These are phyloP conservation scores for Zizania palustris DNA, from an alignment of 202 grass and related monocot species.

Conservation along the genomic window DNA sequence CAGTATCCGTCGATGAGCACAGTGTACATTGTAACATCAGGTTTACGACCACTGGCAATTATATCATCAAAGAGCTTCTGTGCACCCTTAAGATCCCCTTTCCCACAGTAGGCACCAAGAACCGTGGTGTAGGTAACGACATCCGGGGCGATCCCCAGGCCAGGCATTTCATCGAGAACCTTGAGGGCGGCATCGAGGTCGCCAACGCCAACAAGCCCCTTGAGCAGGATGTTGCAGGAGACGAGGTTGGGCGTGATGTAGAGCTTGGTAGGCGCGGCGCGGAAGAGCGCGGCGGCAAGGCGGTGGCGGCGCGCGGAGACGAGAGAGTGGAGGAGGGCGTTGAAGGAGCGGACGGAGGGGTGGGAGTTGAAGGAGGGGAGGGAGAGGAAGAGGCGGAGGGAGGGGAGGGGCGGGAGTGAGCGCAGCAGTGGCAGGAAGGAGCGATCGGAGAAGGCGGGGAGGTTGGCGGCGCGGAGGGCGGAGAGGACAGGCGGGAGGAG, in stretches of 20 bases:
- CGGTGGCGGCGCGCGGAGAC: slow-evolving; percentile 58
- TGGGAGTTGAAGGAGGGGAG: slow-evolving; percentile 68
- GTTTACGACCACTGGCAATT: slow-evolving; percentile 45
- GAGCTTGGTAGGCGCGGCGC: slow-evolving; percentile 49
- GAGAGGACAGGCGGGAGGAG: slow-evolving; percentile 51
- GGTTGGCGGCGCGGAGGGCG: slow-evolving; percentile 47
- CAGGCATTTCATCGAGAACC: slow-evolving; percentile 78
- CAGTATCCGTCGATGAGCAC: slow-evolving; percentile 70
- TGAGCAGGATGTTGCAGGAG: slow-evolving; percentile 76
- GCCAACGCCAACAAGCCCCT: slow-evolving; percentile 37
- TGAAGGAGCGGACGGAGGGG: slow-evolving; percentile 68
- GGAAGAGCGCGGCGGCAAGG: slow-evolving; percentile 64
- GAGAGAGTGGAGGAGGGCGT: slow-evolving; percentile 72
- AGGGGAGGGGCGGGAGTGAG: slow-evolving; percentile 54
- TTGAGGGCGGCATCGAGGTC: slow-evolving; percentile 50
- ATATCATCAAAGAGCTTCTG: slow-evolving; percentile 52
- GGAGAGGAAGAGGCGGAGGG: slow-evolving; percentile 77
- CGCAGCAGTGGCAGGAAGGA: slow-evolving; percentile 68
- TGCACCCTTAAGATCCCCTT: slow-evolving; percentile 55
- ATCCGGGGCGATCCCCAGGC: slow-evolving; percentile 52
- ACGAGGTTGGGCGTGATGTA: slow-evolving; percentile 65
- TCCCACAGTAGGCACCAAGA: slow-evolving; percentile 49
- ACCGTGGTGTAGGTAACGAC: slow-evolving; percentile 70
- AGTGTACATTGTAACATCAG: slow-evolving; percentile 66
- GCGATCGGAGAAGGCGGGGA: slow-evolving; percentile 57